Evolutionary conservation across 352 stramenopile genomes (phyloP).

Genomic region (Phytopythium litorale): DNA sequence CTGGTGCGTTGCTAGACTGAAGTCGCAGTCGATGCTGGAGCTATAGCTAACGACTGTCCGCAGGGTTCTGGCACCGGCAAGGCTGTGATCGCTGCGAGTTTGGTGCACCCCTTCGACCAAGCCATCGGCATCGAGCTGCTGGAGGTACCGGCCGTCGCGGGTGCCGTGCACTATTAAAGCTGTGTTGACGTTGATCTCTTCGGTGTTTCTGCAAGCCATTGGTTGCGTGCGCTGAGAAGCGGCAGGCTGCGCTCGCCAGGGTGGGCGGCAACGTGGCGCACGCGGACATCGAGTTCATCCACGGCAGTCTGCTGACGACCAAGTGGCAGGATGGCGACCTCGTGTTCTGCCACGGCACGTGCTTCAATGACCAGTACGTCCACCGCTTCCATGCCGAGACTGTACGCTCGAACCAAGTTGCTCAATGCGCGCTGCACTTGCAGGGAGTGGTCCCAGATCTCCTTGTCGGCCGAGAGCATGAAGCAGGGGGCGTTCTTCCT

Average conservation of each 20-base stretch:
- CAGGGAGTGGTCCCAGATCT: conserved; percentile 81
- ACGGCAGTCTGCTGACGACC: conserved; percentile 52
- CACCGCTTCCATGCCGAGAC: neutral
- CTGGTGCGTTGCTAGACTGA: conserved; percentile 28
- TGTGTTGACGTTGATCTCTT: neutral
- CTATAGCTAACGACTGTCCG: conserved; percentile 1
- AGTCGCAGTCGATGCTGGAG: neutral
- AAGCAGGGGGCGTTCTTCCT: conserved; percentile 86
- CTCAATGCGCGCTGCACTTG: neutral
- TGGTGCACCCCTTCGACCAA: conserved; percentile 81
- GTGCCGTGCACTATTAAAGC: neutral
- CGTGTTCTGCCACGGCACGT: conserved; percentile 83
- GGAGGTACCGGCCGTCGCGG: conserved; percentile 23
- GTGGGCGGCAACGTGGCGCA: conserved; percentile 26
- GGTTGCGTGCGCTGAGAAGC: conserved; percentile 72
- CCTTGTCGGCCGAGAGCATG: conserved; percentile 69
- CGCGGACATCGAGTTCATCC: conserved; percentile 76
- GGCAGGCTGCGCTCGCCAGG: conserved; percentile 48
- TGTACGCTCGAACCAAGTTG: neutral
- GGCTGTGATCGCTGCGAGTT: conserved; percentile 68
- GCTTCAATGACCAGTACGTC: conserved; percentile 76
- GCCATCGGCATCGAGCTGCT: conserved; percentile 81
- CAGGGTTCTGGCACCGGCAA: conserved; percentile 82
- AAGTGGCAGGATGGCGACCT: conserved; percentile 76
- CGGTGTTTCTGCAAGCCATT: conserved; percentile 35